These are phyloP conservation scores for Babjeviella inositovora DNA, from an alignment of 805 yeast species.

Conservation along the genomic window DNA sequence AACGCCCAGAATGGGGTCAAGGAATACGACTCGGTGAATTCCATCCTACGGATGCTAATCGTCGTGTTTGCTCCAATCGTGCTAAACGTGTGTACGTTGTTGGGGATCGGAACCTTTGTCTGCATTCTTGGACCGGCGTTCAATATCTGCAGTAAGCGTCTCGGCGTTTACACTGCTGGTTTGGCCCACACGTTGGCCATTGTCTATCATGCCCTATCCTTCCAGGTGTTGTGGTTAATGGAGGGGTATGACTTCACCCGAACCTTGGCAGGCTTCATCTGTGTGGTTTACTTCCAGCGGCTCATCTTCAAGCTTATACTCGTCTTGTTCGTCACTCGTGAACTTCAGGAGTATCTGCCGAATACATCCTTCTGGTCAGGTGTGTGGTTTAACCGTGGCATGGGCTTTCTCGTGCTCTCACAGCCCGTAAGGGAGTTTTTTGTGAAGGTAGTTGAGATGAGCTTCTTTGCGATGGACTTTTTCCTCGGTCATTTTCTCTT, in stretches of 20 bases:
- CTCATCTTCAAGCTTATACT: conserved; percentile 75
- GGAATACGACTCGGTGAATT: conserved; percentile 39
- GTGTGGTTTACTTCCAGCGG: conserved; percentile 81
- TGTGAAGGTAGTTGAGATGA: conserved; percentile 87
- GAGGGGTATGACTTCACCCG: conserved; percentile 85
- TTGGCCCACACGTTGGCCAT: conserved; percentile 94
- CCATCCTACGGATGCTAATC: conserved; percentile 54
- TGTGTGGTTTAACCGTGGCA: conserved; percentile 92
- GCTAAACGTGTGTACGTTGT: conserved; percentile 74
- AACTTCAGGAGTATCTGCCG: conserved; percentile 87
- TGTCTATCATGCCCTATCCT: conserved; percentile 70
- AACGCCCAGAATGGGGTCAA: conserved; percentile 79
- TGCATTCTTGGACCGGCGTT: conserved; percentile 97
- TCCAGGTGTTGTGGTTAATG: conserved; percentile 92
- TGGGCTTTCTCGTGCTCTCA: conserved; percentile 88
- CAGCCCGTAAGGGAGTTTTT: conserved; percentile 93
- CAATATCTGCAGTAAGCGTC: conserved; percentile 90
- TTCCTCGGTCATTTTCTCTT: conserved; percentile 79
- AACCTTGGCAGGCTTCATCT: conserved; percentile 73
- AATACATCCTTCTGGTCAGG: conserved; percentile 99
- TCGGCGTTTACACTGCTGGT: conserved; percentile 92
- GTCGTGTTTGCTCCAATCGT: conserved; percentile 87
- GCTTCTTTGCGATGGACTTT: conserved; percentile 95
- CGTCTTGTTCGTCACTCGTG: conserved; percentile 70
- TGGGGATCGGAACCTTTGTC: conserved; percentile 64